phyloP scores from a whole-genome alignment of 345 rosid genomes.

The Ceriops decandra region DNA sequence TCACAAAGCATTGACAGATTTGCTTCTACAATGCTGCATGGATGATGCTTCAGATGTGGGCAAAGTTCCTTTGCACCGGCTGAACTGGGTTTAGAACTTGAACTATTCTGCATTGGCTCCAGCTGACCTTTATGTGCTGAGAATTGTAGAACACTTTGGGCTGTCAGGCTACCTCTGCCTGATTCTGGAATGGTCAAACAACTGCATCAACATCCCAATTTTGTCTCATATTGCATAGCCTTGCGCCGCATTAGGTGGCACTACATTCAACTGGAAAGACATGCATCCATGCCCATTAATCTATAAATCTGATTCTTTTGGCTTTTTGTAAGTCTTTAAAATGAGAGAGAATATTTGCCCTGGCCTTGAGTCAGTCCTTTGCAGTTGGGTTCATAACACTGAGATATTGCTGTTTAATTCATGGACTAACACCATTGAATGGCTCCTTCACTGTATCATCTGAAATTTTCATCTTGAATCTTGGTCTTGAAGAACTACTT shows the following conservation, averaged over 20 bases:
- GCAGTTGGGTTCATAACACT: too few species aligned
- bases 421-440: too few species aligned
- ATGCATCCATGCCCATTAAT: too few species aligned
- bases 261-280: neutral
- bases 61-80: conserved; percentile 97
- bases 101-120: conserved; percentile 95
- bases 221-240: neutral
- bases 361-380: too few species aligned
- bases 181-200: conserved; percentile 43
- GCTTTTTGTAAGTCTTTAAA: too few species aligned
- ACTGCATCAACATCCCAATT: conserved; percentile 42
- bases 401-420: too few species aligned
- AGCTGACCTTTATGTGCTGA: conserved; percentile 68
- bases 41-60: conserved; percentile 68
- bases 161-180: conserved; percentile 58
- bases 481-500: too few species aligned
- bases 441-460: too few species aligned
- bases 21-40: conserved; percentile 84
- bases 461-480: too few species aligned
- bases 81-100: conserved; percentile 86
- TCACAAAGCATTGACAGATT: conserved; percentile 70
- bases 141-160: conserved; percentile 80
- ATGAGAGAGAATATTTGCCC: too few species aligned
- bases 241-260: neutral
- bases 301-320: neutral